Conservation (phyloP, 306 rosid genomes). For the Trifolium subterraneum region DNA sequence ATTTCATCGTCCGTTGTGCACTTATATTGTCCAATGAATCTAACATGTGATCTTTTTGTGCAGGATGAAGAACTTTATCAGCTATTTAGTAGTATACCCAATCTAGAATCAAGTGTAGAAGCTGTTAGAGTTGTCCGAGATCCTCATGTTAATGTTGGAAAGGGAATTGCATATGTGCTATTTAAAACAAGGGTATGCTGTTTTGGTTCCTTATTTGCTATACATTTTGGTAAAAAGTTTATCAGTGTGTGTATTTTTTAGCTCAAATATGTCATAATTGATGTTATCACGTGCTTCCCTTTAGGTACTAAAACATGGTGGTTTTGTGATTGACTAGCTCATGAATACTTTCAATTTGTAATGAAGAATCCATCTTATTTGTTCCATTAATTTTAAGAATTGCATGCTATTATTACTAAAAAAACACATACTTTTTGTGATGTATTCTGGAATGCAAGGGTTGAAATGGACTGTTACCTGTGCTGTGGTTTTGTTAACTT, state of each 20-base stretch:
- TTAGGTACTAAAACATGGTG: background rate
- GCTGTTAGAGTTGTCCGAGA: conserved; percentile 90
- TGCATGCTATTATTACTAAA: conserved; percentile 24
- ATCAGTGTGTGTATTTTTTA: background rate
- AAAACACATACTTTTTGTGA: conserved; percentile 8
- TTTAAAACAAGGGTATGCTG: conserved; percentile 78
- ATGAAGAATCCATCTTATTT: background rate
- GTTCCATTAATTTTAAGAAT: conserved; percentile 1
- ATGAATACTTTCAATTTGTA: background rate
- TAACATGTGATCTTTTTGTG: conserved; percentile 35
- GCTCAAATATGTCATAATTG: conserved; percentile 21
- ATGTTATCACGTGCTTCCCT: conserved; percentile 13
- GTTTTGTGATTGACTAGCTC: conserved; percentile 20
- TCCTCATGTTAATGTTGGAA: conserved; percentile 77
- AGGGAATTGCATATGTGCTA: conserved; percentile 90
- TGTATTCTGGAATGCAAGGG: conserved; percentile 11
- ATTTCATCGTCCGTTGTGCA: background rate
- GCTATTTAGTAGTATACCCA: conserved; percentile 70
- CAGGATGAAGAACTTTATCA: conserved; percentile 96
- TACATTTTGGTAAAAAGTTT: conserved; percentile 6
- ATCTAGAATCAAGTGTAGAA: conserved; percentile 66
- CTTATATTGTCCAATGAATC: conserved; percentile 20
- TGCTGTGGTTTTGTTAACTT: background rate
- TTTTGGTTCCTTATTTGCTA: conserved; percentile 1
- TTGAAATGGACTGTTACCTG: background rate